These are phyloP conservation scores for Aspergillus tanneri DNA, from an alignment of 2,329 filamentous ascomycete species.

Conservation along the genomic window DNA sequence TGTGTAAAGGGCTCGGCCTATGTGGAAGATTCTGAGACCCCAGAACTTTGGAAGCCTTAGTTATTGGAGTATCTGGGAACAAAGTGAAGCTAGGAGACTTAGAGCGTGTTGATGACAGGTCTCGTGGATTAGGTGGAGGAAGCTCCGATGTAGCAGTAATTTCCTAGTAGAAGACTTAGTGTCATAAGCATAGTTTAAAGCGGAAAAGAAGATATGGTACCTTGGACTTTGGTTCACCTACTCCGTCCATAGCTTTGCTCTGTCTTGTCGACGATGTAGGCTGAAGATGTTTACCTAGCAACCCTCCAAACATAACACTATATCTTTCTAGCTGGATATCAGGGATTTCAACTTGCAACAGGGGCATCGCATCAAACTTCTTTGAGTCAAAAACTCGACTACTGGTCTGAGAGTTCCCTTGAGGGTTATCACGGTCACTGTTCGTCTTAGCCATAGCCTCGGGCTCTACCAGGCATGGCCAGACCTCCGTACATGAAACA, in stretches of 20 bases:
- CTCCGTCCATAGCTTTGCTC: constrained; percentile 44
- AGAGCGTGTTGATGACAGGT: constrained; percentile 37
- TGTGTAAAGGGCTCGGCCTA: constrained; percentile 26
- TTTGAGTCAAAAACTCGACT: constrained; percentile 5
- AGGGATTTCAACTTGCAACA: constrained; percentile 78
- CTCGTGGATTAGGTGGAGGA: constrained; percentile 31
- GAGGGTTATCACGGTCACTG: not conserved
- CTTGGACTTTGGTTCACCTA: constrained; percentile 54
- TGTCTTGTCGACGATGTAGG: constrained; percentile 36
- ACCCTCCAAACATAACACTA: constrained; percentile 84
- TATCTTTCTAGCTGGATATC: constrained; percentile 80
- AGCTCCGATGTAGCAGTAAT: constrained; percentile 13
- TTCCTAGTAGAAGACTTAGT: constrained; percentile 4
- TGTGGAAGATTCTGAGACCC: constrained; percentile 34
- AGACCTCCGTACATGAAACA: constrained; percentile 16
- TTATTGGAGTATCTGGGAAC: constrained; percentile 37
- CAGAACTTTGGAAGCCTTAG: constrained; percentile 32
- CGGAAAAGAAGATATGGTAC: constrained; percentile 29
- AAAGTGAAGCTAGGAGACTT: constrained; percentile 40
- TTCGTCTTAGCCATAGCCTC: constrained; percentile 17
- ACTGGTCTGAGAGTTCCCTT: constrained; percentile 17
- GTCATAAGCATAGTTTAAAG: not conserved
- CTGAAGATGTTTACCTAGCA: constrained; percentile 55
- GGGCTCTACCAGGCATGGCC: constrained; percentile 26
- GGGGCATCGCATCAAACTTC: constrained; percentile 22